Base-by-base conservation (phyloP, 805 yeast genomes). In the Isabelozyma pseudorhagii region DNA sequence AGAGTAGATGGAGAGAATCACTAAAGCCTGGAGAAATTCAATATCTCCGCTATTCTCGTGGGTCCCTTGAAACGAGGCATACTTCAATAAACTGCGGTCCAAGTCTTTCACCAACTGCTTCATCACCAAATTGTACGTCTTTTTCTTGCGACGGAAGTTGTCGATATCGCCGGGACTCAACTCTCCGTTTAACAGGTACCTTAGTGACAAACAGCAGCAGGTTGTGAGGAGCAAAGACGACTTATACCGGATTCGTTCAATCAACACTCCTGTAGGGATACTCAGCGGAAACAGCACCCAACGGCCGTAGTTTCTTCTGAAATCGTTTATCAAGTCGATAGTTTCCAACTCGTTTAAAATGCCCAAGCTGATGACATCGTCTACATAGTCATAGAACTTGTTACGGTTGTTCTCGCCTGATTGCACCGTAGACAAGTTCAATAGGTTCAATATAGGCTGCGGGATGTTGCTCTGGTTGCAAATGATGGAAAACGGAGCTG, bases 251-350 rank as follows among this genome's bases (percentile, higher is more conserved):
- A 87, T 72, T 34, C 77, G 63, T 5, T 71, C 75, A 8, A 85
- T 68, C 18, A 87, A 67, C 36, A 68, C 70, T 15, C 69, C 76
- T 0, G 84, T 75, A 4, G 82, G 61, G 36, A 78, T 59, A 11
- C 69, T 69, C 29, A 77, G 77, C 0, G 92, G 90, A 46, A 87
- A 81, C 47, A 87, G 81, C 3, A 86, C 82, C 96, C 96, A 88
- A 29, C 89, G 74, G 4, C 91, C 89, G 59, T 84, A 87, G 57
- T 85, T 77, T 45, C 82, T 80, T 41, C 86, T 69, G 61, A 87
- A 88, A 44, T 78, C 79, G 47, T 74, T 75, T 54, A 87, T 66
- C 39, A 87, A 64, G 14, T 71, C 70, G 6, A 75, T 55, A 0
- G 82, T 81, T 54, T 84, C 83, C 3, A 66, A 63, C 40, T 72